These are phyloP conservation scores for Agrostemma githago DNA, from an alignment of 148 eudicot species.

Conservation along the genomic window DNA sequence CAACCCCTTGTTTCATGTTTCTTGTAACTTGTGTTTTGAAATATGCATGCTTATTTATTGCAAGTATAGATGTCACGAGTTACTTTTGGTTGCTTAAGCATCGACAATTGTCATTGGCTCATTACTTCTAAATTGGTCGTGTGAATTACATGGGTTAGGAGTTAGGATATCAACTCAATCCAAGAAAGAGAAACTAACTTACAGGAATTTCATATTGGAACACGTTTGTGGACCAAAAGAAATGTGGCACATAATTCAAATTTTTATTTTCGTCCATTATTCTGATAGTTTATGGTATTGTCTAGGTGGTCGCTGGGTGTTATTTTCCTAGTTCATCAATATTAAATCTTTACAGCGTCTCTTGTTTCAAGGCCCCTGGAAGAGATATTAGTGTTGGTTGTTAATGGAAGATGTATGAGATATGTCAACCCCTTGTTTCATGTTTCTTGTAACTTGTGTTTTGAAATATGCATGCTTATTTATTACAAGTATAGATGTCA, in stretches of 20 bases:
- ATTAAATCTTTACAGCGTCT: neutral
- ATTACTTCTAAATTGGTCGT: neutral
- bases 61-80: neutral
- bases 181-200: neutral
- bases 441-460: neutral
- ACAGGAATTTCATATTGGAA: neutral
- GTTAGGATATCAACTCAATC: neutral
- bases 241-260: neutral
- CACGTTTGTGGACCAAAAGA: neutral
- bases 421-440: neutral
- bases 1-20: neutral
- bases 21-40: neutral
- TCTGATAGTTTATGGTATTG: conserved; percentile 16
- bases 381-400: neutral
- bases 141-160: conserved; percentile 1
- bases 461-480: neutral
- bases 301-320: conserved; percentile 75
- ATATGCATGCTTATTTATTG: neutral
- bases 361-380: neutral
- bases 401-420: neutral
- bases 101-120: neutral
- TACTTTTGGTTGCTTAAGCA: neutral
- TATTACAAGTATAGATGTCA: neutral
- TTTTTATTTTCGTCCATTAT: neutral
- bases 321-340: neutral